Evolutionary conservation across 306 rosid species (phyloP), one percentile per base, ranked within the genome.

Genomic region (Luffa aegyptiaca): DNA sequence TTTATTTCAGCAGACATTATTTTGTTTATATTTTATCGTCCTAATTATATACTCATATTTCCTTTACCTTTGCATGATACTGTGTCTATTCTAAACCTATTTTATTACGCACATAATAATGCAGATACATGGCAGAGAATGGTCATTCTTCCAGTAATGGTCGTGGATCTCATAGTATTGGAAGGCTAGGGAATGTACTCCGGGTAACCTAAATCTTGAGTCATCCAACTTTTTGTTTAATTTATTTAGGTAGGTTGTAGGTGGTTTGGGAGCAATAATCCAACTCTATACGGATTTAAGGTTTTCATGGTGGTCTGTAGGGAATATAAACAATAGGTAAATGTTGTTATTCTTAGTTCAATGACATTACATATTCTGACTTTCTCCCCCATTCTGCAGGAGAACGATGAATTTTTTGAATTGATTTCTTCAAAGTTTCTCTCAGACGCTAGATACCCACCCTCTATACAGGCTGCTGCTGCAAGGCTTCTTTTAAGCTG

Each of bases 381-480:
- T 69, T 26, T 42, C 39, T 66, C 8, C 6, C 71, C 81, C 51
- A 79, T 76, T 35, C 78, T 31, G 14, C 11, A 96, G 99, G 99
- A 96, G 56, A 91, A 91, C 8, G 99, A 96, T 77, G 99, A 93
- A 10, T 96, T 96, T 84, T 91, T 93, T 48, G 99, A 96, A 80
- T 96, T 96, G 78, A 87, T 96, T 84, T 96, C 99, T 66, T 83
- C 92, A 0, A 96, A 86, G 85, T 91, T 89, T 87, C 90, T 96
- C 75, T 86, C 89, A 45, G 99, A 93, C 71, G 33, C 86, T 0
- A 85, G 96, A 71, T 93, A 89, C 87, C 77, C 96, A 1, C 80
- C 81, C 76, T 84, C 96, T 0, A 45, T 96, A 80, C 92, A 84
- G 86, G 97, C 98, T 76, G 97, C 99, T 74, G 80, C 96, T 75